Conservation (phyloP, 108 stramenopile species). For the Epipyxis sp. region DNA sequence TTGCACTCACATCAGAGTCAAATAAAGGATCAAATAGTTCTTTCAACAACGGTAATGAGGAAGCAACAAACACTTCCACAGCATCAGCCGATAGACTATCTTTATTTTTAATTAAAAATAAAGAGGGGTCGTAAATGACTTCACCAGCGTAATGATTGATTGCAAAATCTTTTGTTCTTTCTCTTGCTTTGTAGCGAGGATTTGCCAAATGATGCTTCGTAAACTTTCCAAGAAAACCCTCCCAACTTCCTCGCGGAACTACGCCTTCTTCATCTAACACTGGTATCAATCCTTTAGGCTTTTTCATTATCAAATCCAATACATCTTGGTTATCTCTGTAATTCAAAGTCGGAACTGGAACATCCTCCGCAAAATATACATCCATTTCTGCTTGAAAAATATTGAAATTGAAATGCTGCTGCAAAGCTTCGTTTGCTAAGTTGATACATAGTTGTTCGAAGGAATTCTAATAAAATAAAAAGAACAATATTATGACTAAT, state of each 20-base stretch:
- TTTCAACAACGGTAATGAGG: neutral
- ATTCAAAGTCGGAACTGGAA: conserved; percentile 17
- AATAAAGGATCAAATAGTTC: neutral
- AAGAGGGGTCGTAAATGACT: conserved; percentile 37
- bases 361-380: conserved; percentile 36
- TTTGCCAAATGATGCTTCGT: conserved; percentile 4
- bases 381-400: conserved; percentile 42
- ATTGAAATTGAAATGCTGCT: conserved; percentile 47
- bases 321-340: conserved; percentile 76
- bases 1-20: neutral
- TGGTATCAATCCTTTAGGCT: conserved; percentile 73
- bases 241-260: conserved; percentile 60
- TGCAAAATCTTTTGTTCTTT: neutral
- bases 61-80: neutral
- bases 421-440: conserved; percentile 51
- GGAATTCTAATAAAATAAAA: conserved; percentile 40
- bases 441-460: conserved; percentile 59
- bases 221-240: conserved; percentile 36
- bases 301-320: conserved; percentile 71
- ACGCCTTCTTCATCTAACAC: conserved; percentile 88
- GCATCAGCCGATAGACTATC: conserved; percentile 30
- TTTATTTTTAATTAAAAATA: conserved; percentile 39
- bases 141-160: conserved; percentile 42
- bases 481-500: neutral
- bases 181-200: neutral